Evolutionary conservation across 2,329 filamentous ascomycete species (phyloP), one percentile per base, ranked within the genome.

Genomic region (Penicillium verrucosum): DNA sequence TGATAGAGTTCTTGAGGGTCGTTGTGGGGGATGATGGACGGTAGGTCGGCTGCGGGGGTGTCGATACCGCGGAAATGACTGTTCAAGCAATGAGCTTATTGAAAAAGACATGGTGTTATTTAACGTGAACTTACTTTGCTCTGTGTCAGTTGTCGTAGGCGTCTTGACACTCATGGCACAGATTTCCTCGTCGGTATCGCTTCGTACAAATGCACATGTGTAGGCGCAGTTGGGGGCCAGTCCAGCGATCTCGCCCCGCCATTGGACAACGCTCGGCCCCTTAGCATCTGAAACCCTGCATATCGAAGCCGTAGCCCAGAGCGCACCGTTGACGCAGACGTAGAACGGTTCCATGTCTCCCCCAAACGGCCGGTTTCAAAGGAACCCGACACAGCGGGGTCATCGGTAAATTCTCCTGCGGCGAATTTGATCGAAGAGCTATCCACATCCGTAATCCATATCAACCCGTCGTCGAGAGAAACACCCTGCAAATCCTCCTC

Each of bases 201-300:
- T 81, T 61, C 81, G 78, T 52, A 86, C 77, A 65, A 87, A 84
- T 63, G 85, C 84, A 70, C 83, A 86, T 53, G 78, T 81, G 69
- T 87, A 88, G 65, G 82, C 85, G 66, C 83, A 86, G 62, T 85
- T 79, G 18, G 85, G 83, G 16, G 85, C 85, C 46, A 88, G 78
- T 58, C 85, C 85, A 58, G 83, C 86, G 51, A 88, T 85, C 70
- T 86, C 83, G 61, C 84, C 85, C 54, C 79, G 75, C 81, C 82
- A 87, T 59, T 78, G 77, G 66, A 68, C 73, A 69, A 73, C 69
- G 64, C 72, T 78, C 64, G 65, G 77, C 58, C 74, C 77, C 64
- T 73, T 74, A 49, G 75, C 71, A 56, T 80, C 71, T 42, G 78
- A 67, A 60, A 76, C 73, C 61, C 71, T 76, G 57, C 74, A 76